A percentile compares a stretch with the other conserved stretches of the same genome.
Evolutionary conservation across 2,329 filamentous ascomycete genomes (phyloP).

Genomic region (Bipolaris gigantea): DNA sequence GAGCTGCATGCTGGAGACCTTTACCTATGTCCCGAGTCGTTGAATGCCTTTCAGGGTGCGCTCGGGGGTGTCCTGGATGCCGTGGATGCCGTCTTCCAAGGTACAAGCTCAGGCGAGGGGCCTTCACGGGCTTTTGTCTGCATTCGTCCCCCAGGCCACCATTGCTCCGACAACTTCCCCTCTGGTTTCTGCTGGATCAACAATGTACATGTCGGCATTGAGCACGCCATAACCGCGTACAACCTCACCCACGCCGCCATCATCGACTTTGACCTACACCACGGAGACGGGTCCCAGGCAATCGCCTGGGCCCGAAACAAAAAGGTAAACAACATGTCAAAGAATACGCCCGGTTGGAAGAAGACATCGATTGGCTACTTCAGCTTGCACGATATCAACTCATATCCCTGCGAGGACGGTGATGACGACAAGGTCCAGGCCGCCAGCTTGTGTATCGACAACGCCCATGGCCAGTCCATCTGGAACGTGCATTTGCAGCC

Average conservation of each 20-base stretch:
- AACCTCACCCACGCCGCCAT: conserved; percentile 89
- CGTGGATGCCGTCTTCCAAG: conserved; percentile 78
- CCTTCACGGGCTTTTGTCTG: conserved; percentile 85
- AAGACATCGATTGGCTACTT: conserved; percentile 93
- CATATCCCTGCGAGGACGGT: conserved; percentile 93
- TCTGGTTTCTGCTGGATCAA: conserved; percentile 99
- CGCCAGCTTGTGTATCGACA: conserved; percentile 91
- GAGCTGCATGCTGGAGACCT: conserved; percentile 85
- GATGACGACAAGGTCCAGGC: conserved; percentile 92
- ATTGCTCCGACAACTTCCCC: conserved; percentile 85
- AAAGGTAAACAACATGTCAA: conserved; percentile 63
- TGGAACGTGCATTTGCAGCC: conserved; percentile 95
- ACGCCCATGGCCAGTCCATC: conserved; percentile 88
- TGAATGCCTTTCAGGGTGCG: conserved; percentile 85
- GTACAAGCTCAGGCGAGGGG: conserved; percentile 49
- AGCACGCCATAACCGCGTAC: conserved; percentile 81
- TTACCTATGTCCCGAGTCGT: conserved; percentile 84
- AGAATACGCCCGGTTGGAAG: conserved; percentile 75
- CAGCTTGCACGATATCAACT: conserved; percentile 97
- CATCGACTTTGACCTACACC: conserved; percentile 48
- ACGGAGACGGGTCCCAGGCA: conserved; percentile 75
- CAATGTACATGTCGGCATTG: conserved; percentile 95
- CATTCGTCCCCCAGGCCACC: conserved; percentile 90
- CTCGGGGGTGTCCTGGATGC: conserved; percentile 92
- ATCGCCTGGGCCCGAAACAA: conserved; percentile 91